Evolutionary conservation across 2,329 filamentous ascomycete species (phyloP).

Genomic region (Albophoma yamanashiensis): DNA sequence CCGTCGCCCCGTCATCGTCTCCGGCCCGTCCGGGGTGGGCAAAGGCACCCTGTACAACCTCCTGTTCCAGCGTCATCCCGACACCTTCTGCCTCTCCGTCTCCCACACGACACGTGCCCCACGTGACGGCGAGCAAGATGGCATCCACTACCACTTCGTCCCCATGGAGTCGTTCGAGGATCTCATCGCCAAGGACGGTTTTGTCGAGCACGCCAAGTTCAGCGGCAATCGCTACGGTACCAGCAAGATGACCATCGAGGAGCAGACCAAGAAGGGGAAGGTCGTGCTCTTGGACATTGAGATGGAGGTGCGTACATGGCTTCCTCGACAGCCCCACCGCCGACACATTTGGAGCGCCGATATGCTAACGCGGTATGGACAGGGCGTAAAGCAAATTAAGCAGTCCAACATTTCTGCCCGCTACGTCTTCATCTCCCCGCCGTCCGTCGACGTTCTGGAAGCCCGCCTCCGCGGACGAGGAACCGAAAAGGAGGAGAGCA

Average conservation of each 20-base stretch:
- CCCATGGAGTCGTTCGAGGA: conserved; percentile 54
- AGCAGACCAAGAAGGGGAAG: conserved; percentile 58
- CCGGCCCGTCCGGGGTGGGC: conserved; percentile 66
- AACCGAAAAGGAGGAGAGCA: conserved; percentile 66
- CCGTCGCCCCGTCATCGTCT: conserved; percentile 60
- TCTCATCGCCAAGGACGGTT: conserved; percentile 58
- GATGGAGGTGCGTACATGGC: conserved; percentile 59
- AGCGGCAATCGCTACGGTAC: conserved; percentile 83
- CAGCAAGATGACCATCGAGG: conserved; percentile 65
- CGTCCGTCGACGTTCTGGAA: conserved; percentile 65
- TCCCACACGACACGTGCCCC: conserved; percentile 74
- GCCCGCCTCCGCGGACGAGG: conserved; percentile 60
- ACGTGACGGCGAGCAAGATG: conserved; percentile 63
- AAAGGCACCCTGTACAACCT: conserved; percentile 70
- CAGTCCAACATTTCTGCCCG: conserved; percentile 61
- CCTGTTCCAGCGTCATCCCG: conserved; percentile 48
- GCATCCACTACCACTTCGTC: conserved; percentile 74
- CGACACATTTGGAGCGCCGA: background rate
- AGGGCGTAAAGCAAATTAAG: conserved; percentile 86
- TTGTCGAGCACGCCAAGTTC: conserved; percentile 81
- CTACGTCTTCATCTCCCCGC: conserved; percentile 79
- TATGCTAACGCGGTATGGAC: background rate
- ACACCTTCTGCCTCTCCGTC: conserved; percentile 44
- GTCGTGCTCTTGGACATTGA: conserved; percentile 89
- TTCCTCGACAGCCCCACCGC: background rate